Base-by-base conservation (phyloP, 768 basidiomycete species). In the Naganishia antarctica region DNA sequence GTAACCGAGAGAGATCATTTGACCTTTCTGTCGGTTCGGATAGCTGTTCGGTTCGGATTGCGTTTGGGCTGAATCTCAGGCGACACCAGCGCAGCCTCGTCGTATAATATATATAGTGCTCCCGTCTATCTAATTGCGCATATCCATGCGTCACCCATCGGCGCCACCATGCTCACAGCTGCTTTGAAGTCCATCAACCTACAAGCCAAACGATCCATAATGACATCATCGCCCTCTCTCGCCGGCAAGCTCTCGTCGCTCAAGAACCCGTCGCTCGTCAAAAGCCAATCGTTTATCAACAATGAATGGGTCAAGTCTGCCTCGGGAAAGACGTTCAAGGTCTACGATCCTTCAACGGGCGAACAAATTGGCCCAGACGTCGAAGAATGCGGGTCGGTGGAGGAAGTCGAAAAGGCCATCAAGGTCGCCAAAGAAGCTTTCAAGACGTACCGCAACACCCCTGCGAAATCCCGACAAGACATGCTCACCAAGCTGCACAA, bases 401-500 rank as follows among this genome's bases (percentile, higher is more conserved):
- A 82, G 28, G 91, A 97, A 78, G 89, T 90, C 11, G 85, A 86
- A 70, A 81, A 85, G 68, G 96, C 93, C 28, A 91, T 98, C 66
- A 80, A 84, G 21, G 88, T 88, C 13, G 96, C 96, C 11, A 78
- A 81, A 6, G 83, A 81, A 50, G 90, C 93, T 0, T 91, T 97
- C 78, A 83, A 84, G 69, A 82, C 84, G 0, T 99, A 91, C 91
- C 84, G 88, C 69, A 85, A 81, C 73, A 94, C 91, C 29, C 89
- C 90, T 0, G 87, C 89, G 25, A 92, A 90, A 87, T 76, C 87
- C 60, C 86, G 92, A 45, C 90, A 92, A 70, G 89, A 91, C 70
- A 81, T 92, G 64, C 81, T 98, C 57, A 78, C 85, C 76, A 91
- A 90, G 69, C 82, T 96, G 66, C 87, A 83, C 77, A 77, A 79